Evolutionary conservation across 2,329 filamentous ascomycete genomes (phyloP).

Genomic region (Botrytis deweyae): DNA sequence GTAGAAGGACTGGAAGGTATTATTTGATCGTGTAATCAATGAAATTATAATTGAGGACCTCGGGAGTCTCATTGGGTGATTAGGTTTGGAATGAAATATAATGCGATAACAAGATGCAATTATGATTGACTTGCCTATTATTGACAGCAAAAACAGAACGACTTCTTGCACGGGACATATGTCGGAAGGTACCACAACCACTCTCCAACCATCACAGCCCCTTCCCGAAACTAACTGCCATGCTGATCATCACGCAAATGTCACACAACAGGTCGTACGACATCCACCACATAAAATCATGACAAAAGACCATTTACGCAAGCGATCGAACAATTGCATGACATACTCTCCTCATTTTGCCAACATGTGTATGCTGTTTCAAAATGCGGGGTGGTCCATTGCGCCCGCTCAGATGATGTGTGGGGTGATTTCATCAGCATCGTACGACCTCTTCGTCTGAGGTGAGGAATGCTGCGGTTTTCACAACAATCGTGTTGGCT

Average conservation of each 20-base stretch:
- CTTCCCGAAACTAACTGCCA: not conserved
- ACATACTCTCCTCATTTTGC: not conserved
- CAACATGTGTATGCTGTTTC: not conserved
- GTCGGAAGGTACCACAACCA: not conserved
- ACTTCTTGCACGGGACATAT: not conserved
- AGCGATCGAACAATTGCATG: not conserved
- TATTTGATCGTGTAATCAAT: not conserved
- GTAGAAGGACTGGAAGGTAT: not conserved
- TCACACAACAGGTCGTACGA: slow-evolving; percentile 8
- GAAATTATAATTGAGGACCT: not conserved
- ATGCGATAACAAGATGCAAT: not conserved
- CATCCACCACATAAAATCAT: not conserved
- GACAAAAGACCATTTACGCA: not conserved
- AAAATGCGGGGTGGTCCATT: slow-evolving; percentile 10
- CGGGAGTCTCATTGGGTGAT: not conserved
- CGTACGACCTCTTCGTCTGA: slow-evolving; percentile 8
- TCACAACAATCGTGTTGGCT: not conserved
- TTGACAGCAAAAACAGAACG: not conserved
- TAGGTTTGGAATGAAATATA: not conserved
- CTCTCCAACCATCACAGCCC: not conserved
- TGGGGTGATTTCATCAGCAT: slow-evolving; percentile 12
- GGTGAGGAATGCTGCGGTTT: not conserved
- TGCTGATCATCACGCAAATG: not conserved
- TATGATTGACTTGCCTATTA: not conserved
- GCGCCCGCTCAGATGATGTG: slow-evolving; percentile 3